Evolutionary conservation across 2,329 filamentous ascomycete genomes (phyloP).

Genomic region (Diplodia sapinea): DNA sequence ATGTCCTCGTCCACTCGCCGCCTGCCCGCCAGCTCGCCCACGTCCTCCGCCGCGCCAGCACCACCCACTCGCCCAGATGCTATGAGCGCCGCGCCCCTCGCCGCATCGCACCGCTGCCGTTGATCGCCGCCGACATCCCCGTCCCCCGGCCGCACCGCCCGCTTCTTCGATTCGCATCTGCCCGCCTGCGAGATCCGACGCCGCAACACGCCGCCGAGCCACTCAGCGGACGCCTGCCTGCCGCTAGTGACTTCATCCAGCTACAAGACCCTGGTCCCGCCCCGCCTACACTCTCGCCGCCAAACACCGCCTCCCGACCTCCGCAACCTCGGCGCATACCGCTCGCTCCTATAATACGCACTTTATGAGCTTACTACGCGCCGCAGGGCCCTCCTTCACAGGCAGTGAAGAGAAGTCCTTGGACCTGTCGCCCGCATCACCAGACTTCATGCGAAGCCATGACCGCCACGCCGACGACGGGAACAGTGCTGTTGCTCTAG

Average conservation of each 20-base stretch:
- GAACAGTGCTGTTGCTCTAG: slow-evolving; percentile 47
- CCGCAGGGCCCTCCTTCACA: slow-evolving; percentile 43
- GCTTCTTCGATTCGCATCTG: not conserved
- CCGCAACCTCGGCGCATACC: slow-evolving; percentile 19
- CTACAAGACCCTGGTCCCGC: slow-evolving; percentile 8
- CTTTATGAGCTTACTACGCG: slow-evolving; percentile 47
- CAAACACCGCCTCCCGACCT: not conserved
- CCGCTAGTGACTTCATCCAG: slow-evolving; percentile 23
- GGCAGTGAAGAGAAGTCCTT: slow-evolving; percentile 44
- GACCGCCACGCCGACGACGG: slow-evolving; percentile 42
- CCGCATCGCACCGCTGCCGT: not conserved
- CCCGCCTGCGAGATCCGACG: slow-evolving; percentile 20
- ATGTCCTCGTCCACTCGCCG: slow-evolving; percentile 18
- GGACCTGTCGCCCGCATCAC: slow-evolving; percentile 37
- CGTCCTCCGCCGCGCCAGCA: not conserved
- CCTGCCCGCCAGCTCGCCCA: not conserved
- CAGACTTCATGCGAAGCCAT: slow-evolving; percentile 53
- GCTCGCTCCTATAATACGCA: slow-evolving; percentile 10
- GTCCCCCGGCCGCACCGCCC: not conserved
- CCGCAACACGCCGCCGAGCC: not conserved
- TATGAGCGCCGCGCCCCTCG: not conserved
- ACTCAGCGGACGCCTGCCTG: not conserved
- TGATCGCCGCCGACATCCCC: slow-evolving; percentile 26
- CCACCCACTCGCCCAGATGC: not conserved
- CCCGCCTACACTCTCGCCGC: not conserved